Evolutionary conservation across 768 basidiomycete species (phyloP).

Genomic region (Tricholoma sp.): DNA sequence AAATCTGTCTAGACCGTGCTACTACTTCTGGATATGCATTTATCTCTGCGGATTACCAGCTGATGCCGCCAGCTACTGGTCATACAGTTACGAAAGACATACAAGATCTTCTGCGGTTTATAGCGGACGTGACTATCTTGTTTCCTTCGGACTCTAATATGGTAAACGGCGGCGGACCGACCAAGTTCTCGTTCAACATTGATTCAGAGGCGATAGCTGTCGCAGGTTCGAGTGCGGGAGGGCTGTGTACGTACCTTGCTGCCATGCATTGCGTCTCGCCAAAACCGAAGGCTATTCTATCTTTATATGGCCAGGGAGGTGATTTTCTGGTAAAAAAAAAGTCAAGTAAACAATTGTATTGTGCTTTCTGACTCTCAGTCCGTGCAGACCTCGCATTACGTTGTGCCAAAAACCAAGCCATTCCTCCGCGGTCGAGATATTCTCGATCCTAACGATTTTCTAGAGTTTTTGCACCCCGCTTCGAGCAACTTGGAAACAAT

Average conservation of each 20-base stretch:
- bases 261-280: slow-evolving; percentile 45
- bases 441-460: slow-evolving; percentile 42
- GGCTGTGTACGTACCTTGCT: slow-evolving; percentile 58
- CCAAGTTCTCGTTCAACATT: slow-evolving; percentile 25
- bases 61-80: slow-evolving; percentile 49
- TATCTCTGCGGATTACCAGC: slow-evolving; percentile 59
- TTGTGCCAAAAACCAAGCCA: slow-evolving; percentile 39
- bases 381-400: slow-evolving; percentile 44
- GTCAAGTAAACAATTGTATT: not conserved
- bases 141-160: slow-evolving; percentile 10
- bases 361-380: not conserved
- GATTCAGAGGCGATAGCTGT: slow-evolving; percentile 44
- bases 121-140: slow-evolving; percentile 22
- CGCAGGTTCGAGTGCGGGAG: slow-evolving; percentile 57
- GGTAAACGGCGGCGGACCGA: not conserved
- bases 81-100: slow-evolving; percentile 58
- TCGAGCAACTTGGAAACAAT: slow-evolving; percentile 18
- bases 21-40: slow-evolving; percentile 46
- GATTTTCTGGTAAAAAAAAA: slow-evolving; percentile 40
- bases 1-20: slow-evolving; percentile 37
- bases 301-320: slow-evolving; percentile 63
- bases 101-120: slow-evolving; percentile 47
- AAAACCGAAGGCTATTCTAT: slow-evolving; percentile 49
- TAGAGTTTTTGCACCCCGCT: slow-evolving; percentile 42
- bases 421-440: slow-evolving; percentile 56